phyloP scores from a whole-genome alignment of 306 rosid species.

The Cyamopsis tetragonoloba region DNA sequence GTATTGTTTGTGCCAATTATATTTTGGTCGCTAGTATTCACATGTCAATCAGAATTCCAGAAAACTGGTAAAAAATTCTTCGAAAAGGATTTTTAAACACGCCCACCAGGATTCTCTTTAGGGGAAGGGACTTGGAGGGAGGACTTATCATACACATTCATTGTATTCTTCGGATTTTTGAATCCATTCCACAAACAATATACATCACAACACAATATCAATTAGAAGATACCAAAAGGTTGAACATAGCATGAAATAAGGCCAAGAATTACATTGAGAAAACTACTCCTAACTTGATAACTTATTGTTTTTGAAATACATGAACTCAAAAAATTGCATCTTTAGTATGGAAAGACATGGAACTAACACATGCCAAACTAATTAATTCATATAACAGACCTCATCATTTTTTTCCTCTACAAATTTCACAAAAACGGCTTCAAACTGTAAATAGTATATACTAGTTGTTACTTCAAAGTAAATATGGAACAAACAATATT shows the following conservation, averaged over 20 bases:
- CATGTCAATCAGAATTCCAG: background rate
- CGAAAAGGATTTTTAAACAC: background rate
- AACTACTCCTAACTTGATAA: background rate
- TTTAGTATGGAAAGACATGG: background rate
- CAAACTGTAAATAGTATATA: background rate
- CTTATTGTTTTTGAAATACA: conserved; percentile 4
- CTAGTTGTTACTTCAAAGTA: conserved; percentile 14
- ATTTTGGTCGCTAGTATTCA: background rate
- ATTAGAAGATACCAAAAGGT: background rate
- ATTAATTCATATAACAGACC: background rate
- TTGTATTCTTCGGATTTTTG: background rate
- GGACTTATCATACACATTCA: background rate
- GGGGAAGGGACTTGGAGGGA: background rate
- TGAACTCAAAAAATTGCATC: background rate
- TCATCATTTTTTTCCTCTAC: background rate
- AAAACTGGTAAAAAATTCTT: background rate
- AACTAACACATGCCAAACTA: background rate
- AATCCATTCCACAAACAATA: background rate
- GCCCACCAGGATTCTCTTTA: too few species aligned
- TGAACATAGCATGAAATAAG: background rate
- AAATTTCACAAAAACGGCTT: background rate
- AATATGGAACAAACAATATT: conserved; percentile 2
- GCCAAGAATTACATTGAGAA: background rate
- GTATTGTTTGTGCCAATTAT: background rate
- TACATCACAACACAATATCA: background rate